A percentile compares a stretch with the other conserved stretches of the same genome.
These are phyloP conservation scores for Mitragyna speciosa DNA, from an alignment of 257 asterid genomes.

Conservation along the genomic window DNA sequence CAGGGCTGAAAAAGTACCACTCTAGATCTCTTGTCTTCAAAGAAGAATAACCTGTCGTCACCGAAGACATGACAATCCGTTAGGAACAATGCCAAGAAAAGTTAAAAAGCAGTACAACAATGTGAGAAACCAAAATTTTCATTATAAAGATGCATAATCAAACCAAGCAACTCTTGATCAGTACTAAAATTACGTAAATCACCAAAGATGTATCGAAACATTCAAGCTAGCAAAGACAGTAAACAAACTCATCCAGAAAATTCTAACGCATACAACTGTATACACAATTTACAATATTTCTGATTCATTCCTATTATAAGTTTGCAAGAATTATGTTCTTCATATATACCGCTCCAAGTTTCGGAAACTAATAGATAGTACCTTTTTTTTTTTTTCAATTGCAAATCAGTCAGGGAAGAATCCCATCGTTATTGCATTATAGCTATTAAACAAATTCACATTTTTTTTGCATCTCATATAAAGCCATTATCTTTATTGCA, in stretches of 20 bases:
- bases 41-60: conserved; percentile 54
- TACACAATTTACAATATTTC: background rate
- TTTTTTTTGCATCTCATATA: background rate
- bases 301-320: background rate
- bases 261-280: background rate
- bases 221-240: background rate
- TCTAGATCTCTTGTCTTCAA: conserved; percentile 80
- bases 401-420: conserved; percentile 1
- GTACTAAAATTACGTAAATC: background rate
- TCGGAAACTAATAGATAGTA: too few species aligned
- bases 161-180: background rate
- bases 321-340: background rate
- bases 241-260: background rate
- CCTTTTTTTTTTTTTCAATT: background rate
- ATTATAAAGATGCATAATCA: background rate
- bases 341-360: background rate
- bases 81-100: background rate
- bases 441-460: background rate
- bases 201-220: background rate
- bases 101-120: background rate
- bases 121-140: background rate
- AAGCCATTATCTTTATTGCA: background rate
- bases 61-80: conserved; percentile 9
- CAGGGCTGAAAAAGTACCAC: conserved; percentile 94
- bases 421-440: conserved; percentile 6